Percentiles rank a stretch among this genome's conserved stretches.
These are phyloP conservation scores for Chimonanthus praecox DNA, from an alignment of 164 flowering plant species.

Conservation along the genomic window DNA sequence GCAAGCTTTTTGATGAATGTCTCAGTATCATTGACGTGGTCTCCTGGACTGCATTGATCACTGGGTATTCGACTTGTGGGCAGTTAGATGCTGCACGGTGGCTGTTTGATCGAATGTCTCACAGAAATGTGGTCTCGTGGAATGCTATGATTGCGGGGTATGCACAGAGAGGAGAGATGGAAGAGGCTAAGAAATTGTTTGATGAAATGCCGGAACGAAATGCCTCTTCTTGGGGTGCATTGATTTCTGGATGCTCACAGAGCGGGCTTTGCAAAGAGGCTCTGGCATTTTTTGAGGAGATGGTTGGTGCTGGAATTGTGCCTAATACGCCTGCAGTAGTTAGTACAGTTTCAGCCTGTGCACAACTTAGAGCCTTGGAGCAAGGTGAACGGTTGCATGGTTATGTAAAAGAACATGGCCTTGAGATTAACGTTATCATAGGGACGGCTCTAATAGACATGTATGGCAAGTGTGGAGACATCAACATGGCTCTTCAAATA, in stretches of 20 bases:
- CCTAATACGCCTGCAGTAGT: conserved; percentile 26
- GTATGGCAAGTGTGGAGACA: conserved; percentile 32
- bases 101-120: conserved; percentile 27
- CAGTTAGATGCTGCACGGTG: conserved; percentile 14
- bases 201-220: conserved; percentile 21
- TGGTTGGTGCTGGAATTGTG: conserved; percentile 14
- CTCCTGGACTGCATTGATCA: conserved; percentile 29
- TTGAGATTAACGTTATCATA: conserved; percentile 16
- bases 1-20: conserved; percentile 17
- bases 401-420: conserved; percentile 13
- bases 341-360: conserved; percentile 25
- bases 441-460: conserved; percentile 28
- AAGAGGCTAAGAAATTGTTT: conserved; percentile 18
- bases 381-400: conserved; percentile 23
- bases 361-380: conserved; percentile 26
- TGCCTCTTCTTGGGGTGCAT: conserved; percentile 24
- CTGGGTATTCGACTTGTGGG: conserved; percentile 19
- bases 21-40: conserved; percentile 17
- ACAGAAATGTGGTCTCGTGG: conserved; percentile 25
- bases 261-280: conserved; percentile 21
- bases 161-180: conserved; percentile 9
- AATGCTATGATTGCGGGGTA: conserved; percentile 30
- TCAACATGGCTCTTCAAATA: conserved; percentile 17
- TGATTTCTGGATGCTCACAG: conserved; percentile 27
- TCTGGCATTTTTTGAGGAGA: conserved; percentile 16